Conservation (phyloP, 1,284 basidiomycete genomes). For the Boletus nobilissimus region DNA sequence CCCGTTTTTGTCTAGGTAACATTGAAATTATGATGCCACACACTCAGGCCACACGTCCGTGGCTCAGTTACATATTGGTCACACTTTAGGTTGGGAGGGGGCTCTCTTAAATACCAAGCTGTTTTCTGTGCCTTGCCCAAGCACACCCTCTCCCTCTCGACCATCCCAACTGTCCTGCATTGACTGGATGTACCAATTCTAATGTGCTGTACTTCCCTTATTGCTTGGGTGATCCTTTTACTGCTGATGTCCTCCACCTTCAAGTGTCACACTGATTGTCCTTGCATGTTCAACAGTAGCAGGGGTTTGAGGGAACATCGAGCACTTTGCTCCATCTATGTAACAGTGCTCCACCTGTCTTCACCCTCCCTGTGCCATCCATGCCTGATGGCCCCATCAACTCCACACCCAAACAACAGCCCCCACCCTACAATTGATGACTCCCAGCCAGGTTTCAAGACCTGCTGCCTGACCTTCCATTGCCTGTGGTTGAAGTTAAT, state of each 20-base stretch:
- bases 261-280: not conserved
- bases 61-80: too few species aligned
- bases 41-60: too few species aligned
- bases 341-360: too few species aligned
- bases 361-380: not conserved
- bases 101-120: not conserved
- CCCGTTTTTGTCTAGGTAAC: too few species aligned
- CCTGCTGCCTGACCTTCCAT: constrained; percentile 2
- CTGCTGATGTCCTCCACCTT: not conserved
- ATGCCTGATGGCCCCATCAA: not conserved
- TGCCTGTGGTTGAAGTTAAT: not conserved
- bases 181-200: not conserved
- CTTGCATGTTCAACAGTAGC: not conserved
- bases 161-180: not conserved
- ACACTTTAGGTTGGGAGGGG: not conserved
- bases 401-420: not conserved
- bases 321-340: not conserved
- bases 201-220: not conserved
- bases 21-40: too few species aligned
- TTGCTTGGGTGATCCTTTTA: not conserved
- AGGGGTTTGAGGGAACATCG: not conserved
- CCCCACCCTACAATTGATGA: not conserved
- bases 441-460: constrained; percentile 10
- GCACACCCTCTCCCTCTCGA: too few species aligned
- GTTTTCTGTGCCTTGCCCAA: too few species aligned